These are phyloP conservation scores for Cutaneotrichosporon cavernicola DNA, from an alignment of 1,284 basidiomycete species.

Conservation along the genomic window DNA sequence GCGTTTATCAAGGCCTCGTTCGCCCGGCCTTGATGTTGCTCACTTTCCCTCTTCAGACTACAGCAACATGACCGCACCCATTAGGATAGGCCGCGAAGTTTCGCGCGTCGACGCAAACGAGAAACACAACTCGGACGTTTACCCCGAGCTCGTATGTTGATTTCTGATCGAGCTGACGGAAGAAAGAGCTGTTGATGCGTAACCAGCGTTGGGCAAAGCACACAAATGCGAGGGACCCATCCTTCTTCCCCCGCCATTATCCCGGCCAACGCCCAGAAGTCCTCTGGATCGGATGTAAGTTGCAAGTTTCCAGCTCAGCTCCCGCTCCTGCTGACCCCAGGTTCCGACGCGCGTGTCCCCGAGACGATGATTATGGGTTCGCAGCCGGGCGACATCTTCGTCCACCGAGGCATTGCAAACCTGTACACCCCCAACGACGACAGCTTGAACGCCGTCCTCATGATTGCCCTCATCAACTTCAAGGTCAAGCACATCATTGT, in stretches of 20 bases:
- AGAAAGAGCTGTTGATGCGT: slow-evolving; percentile 26
- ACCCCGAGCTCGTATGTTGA: not conserved
- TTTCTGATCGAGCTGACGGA: slow-evolving; percentile 3
- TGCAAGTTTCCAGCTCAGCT: not conserved
- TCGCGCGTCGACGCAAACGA: slow-evolving; percentile 3
- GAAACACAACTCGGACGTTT: not conserved
- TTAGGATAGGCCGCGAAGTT: not conserved
- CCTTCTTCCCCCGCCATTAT: slow-evolving; percentile 47
- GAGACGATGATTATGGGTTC: slow-evolving; percentile 51
- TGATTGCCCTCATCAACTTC: slow-evolving; percentile 51
- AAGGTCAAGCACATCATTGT: slow-evolving; percentile 52
- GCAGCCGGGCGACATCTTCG: slow-evolving; percentile 50
- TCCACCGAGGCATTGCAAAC: slow-evolving; percentile 50
- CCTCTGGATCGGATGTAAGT: slow-evolving; percentile 51
- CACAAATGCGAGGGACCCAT: slow-evolving; percentile 20
- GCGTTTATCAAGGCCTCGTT: not conserved
- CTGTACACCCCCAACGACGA: slow-evolving; percentile 49
- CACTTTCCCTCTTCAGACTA: not conserved
- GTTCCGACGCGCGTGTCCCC: slow-evolving; percentile 51
- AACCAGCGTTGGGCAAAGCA: slow-evolving; percentile 26
- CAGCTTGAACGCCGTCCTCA: slow-evolving; percentile 47
- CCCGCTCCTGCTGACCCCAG: too few relatives aligned
- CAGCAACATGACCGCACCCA: not conserved
- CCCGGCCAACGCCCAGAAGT: slow-evolving; percentile 51
- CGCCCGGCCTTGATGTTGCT: not conserved